These are phyloP conservation scores for Amyloporia xantha DNA, from an alignment of 768 basidiomycete genomes.

Conservation along the genomic window DNA sequence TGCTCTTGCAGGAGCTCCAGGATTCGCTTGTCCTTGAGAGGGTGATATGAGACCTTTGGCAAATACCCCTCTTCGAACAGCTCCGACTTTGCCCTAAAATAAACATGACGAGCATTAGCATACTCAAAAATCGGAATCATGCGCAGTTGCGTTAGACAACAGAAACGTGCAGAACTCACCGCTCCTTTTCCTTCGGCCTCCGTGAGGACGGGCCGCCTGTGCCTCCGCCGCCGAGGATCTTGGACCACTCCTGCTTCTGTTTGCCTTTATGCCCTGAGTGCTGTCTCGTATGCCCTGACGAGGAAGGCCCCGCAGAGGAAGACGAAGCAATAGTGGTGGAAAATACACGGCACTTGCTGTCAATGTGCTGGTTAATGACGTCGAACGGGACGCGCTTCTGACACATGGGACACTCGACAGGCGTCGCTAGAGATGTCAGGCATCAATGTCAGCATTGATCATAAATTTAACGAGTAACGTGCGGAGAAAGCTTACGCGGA, in stretches of 20 bases:
- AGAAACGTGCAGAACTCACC: conserved; percentile 14
- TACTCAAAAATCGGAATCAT: not conserved
- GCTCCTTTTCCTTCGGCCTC: conserved; percentile 28
- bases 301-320: conserved; percentile 14
- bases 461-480: too few species aligned
- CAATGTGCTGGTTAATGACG: conserved; percentile 60
- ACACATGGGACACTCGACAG: conserved; percentile 55
- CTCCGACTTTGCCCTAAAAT: not conserved
- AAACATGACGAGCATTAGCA: not conserved
- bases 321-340: conserved; percentile 8
- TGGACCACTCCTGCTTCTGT: conserved; percentile 22
- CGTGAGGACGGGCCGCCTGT: not conserved
- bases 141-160: too few species aligned
- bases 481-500: too few species aligned
- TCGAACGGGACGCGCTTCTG: conserved; percentile 35
- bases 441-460: too few species aligned
- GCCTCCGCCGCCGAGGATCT: conserved; percentile 11
- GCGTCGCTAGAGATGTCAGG: not conserved
- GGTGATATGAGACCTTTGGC: conserved; percentile 60
- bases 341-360: conserved; percentile 39
- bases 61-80: conserved; percentile 36
- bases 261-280: conserved; percentile 24
- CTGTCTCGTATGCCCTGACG: not conserved
- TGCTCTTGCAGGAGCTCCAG: conserved; percentile 49
- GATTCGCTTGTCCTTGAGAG: conserved; percentile 54